Base-by-base conservation (phyloP, 2,329 filamentous ascomycete genomes). In the Aschersonia sp. region DNA sequence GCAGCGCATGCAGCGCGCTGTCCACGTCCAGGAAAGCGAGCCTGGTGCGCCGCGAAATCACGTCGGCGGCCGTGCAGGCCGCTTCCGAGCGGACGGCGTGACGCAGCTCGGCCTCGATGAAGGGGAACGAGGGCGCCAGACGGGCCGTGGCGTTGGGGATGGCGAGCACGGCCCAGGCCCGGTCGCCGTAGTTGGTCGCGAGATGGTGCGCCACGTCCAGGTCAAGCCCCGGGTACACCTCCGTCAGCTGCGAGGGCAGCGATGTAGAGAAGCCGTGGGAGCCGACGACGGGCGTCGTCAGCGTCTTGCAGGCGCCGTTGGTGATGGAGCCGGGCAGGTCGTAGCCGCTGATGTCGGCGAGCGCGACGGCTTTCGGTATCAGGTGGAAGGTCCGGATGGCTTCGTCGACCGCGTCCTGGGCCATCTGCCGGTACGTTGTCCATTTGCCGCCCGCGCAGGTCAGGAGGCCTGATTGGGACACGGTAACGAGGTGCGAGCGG, bases 351-450 rank as follows among this genome's bases (percentile, higher is more conserved):
- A 88, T 76, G 49, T 81, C 76, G 9, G 81, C 79, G 46, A 79
- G 65, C 22, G 66, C 49, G 11, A 81, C 58, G 30, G 72, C 63
- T 7, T 64, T 63, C 5, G 82, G 67, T 45, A 69, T 63, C 31
- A 89, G 72, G 40, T 68, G 61, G 61, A 87, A 88, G 45, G 75
- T 69, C 51, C 73, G 69, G 64, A 89, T 74, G 31, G 85, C 85
- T 58, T 87, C 81, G 59, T 90, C 84, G 51, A 92, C 85, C 44
- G 84, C 83, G 57, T 90, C 84, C 63, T 92, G 83, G 46, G 86
- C 83, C 86, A 92, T 92, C 61, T 89, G 83, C 48, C 85, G 83
- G 67, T 90, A 92, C 9, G 85, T 92, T 5, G 85, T 92, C 85
- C 85, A 90, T 67, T 90, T 92, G 52, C 85, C 85, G 55, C 85